Conservation (phyloP, 306 rosid species). For the Hippophae tibetana region DNA sequence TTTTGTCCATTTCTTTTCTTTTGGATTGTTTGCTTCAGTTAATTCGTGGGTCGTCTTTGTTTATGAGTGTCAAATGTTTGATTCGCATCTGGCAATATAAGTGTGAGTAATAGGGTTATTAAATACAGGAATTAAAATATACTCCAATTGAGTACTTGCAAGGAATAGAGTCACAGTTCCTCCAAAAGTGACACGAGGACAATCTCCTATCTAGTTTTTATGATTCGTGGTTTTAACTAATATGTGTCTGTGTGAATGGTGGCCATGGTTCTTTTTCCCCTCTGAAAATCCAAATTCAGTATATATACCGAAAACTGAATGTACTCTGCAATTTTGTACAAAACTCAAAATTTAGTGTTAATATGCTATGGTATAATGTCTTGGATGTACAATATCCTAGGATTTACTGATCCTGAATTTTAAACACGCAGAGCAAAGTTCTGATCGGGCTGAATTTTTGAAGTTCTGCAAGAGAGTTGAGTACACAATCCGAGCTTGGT, state of each 20-base stretch:
- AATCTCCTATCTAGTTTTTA: too few relatives aligned
- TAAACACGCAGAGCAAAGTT: slow-evolving; percentile 48
- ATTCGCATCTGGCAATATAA: neutral
- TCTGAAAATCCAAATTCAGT: too few relatives aligned
- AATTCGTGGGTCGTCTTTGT: neutral
- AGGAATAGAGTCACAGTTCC: too few relatives aligned
- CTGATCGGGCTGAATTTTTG: slow-evolving; percentile 80
- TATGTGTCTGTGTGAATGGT: too few relatives aligned
- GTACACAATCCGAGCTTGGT: slow-evolving; percentile 96
- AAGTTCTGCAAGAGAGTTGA: slow-evolving; percentile 87
- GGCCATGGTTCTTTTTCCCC: too few relatives aligned
- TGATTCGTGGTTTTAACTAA: too few relatives aligned
- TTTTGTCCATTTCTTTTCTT: neutral
- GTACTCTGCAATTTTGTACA: neutral
- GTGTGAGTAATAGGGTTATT: neutral
- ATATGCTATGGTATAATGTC: neutral
- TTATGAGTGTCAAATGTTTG: neutral
- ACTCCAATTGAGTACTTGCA: too few relatives aligned
- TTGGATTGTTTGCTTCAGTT: neutral
- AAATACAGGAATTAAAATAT: neutral
- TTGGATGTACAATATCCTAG: neutral
- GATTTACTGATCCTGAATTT: neutral
- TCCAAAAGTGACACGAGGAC: too few relatives aligned
- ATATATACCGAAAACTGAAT: neutral
- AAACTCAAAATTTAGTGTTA: neutral